Conservation (phyloP, 2,329 filamentous ascomycete genomes). For the Colletotrichum sp. region DNA sequence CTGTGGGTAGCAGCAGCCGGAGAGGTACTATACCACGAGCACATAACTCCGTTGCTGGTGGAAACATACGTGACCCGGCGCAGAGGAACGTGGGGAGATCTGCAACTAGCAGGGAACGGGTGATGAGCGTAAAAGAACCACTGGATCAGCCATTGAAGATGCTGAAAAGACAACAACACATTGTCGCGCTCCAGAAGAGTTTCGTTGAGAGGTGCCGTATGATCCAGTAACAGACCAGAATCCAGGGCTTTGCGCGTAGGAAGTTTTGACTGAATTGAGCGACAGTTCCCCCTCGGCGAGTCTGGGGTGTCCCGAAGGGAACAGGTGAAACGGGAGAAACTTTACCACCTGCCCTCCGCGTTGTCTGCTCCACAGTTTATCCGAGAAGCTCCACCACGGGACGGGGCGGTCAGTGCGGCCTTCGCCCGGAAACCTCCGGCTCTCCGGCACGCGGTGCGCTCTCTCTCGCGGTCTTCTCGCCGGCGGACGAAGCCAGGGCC, state of each 20-base stretch:
- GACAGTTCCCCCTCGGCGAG: neutral
- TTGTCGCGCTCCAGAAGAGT: neutral
- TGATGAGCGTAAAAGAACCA: neutral
- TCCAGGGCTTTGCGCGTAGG: neutral
- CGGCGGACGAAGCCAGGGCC: neutral
- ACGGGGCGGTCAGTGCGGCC: neutral
- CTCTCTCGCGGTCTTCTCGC: neutral
- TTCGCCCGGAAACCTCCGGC: neutral
- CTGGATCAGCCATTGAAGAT: neutral
- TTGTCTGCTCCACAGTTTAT: neutral
- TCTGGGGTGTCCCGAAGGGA: neutral
- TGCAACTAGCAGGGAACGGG: slow-evolving; percentile 15
- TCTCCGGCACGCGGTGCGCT: neutral
- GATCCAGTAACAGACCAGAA: neutral
- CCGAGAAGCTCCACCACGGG: neutral
- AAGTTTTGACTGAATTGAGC: neutral
- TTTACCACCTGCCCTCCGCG: neutral
- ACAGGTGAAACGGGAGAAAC: slow-evolving; percentile 13
- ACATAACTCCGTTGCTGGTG: neutral
- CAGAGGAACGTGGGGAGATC: neutral
- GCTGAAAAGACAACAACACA: neutral
- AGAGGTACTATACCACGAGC: neutral
- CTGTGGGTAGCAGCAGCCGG: neutral
- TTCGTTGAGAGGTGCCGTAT: neutral
- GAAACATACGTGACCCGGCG: neutral